A percentile compares a stretch with the other conserved stretches of the same genome.
Conservation (phyloP, 148 eudicot species). For the Cornus florida region DNA sequence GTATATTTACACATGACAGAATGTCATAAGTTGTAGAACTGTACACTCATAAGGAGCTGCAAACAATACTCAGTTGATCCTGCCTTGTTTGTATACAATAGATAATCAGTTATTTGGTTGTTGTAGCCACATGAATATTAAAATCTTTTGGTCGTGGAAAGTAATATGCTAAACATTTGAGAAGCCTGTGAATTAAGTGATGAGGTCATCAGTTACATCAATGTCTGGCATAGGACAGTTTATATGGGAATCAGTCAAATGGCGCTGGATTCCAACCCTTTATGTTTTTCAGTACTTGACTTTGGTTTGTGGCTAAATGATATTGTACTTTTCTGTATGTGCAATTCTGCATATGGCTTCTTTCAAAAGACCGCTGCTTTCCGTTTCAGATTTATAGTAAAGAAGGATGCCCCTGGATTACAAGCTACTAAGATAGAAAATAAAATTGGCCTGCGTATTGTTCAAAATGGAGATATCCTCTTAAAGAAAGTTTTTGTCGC, state of each 20-base stretch:
- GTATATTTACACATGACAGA: not conserved
- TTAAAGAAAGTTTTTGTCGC: slow-evolving; percentile 78
- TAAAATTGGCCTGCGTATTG: slow-evolving; percentile 88
- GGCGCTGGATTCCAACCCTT: not conserved
- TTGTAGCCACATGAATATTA: not conserved
- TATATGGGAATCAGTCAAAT: not conserved
- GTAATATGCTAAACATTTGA: not conserved
- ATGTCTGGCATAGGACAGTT: not conserved
- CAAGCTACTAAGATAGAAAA: slow-evolving; percentile 82
- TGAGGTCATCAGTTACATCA: not conserved
- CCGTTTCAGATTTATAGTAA: slow-evolving; percentile 62
- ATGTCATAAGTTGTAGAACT: not conserved
- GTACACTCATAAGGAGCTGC: not conserved
- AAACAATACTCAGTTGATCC: not conserved
- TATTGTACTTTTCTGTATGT: not conserved
- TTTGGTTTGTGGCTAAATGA: not conserved
- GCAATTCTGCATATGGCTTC: not conserved
- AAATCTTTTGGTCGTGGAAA: not conserved
- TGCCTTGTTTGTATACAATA: no score
- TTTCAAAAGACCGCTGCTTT: not conserved
- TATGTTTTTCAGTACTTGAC: not conserved
- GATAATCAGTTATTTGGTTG: not conserved
- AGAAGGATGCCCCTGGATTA: slow-evolving; percentile 79
- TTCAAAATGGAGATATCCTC: slow-evolving; percentile 91
- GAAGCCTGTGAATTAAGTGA: not conserved